These are phyloP conservation scores for Psidium friedrichsthalianum DNA, from an alignment of 345 rosid genomes.

Conservation along the genomic window DNA sequence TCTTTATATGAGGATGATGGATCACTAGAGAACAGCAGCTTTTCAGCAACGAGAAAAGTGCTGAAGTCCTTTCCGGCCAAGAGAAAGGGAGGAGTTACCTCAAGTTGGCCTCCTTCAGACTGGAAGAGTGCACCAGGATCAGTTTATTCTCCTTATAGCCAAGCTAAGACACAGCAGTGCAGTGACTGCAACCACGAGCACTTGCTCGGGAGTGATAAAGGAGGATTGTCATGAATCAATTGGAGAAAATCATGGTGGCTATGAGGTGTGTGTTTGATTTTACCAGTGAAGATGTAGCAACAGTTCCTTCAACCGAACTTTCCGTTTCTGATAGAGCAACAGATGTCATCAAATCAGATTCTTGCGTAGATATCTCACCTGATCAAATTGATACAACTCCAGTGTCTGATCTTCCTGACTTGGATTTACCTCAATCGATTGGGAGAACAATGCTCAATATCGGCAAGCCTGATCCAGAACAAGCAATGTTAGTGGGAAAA, in stretches of 20 bases:
- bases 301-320: background rate
- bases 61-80: constrained; percentile 11
- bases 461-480: constrained; percentile 28
- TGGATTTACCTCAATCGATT: constrained; percentile 14
- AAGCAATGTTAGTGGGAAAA: constrained; percentile 51
- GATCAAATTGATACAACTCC: constrained; percentile 12
- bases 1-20: constrained; percentile 7
- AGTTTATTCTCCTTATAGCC: constrained; percentile 15
- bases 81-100: constrained; percentile 26
- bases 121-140: constrained; percentile 53
- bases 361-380: background rate
- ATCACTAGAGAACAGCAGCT: constrained; percentile 1
- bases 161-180: constrained; percentile 11
- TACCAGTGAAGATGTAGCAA: constrained; percentile 18
- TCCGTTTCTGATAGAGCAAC: background rate
- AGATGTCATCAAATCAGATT: background rate
- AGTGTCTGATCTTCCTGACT: constrained; percentile 14
- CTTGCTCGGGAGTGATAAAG: constrained; percentile 5
- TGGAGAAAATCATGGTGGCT: constrained; percentile 1
- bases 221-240: constrained; percentile 1
- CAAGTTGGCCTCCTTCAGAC: constrained; percentile 62
- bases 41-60: constrained; percentile 3
- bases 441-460: constrained; percentile 42
- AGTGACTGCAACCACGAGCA: constrained; percentile 2
- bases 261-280: constrained; percentile 18